Evolutionary conservation across 2,329 filamentous ascomycete species (phyloP).

Genomic region (Trichoderma lentiforme): DNA sequence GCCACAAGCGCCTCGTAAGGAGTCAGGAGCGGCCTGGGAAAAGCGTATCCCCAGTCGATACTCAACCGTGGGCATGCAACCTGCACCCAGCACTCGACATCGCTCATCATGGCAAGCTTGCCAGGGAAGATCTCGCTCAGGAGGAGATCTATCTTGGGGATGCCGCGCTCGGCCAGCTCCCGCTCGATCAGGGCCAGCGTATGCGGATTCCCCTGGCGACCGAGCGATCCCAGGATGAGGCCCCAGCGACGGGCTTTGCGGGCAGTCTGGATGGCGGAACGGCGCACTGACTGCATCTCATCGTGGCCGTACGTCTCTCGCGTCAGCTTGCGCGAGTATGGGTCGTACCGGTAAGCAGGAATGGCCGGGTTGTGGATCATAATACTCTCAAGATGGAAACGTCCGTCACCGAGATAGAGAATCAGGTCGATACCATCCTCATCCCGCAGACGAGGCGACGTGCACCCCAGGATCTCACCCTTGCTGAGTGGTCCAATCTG

Average conservation of each 20-base stretch:
- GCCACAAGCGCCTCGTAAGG: conserved; percentile 93
- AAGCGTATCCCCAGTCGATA: conserved; percentile 99
- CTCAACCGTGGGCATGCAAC: conserved; percentile 94
- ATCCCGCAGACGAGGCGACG: conserved; percentile 68
- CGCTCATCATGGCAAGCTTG: conserved; percentile 87
- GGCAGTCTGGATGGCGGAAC: conserved; percentile 72
- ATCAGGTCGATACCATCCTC: conserved; percentile 68
- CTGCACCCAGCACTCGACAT: conserved; percentile 98
- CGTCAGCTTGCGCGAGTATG: conserved; percentile 88
- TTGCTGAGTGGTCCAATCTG: conserved; percentile 92
- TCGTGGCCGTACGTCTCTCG: conserved; percentile 89
- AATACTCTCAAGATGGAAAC: conserved; percentile 94
- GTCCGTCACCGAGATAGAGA: conserved; percentile 85
- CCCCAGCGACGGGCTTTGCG: conserved; percentile 85
- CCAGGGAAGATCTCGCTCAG: conserved; percentile 95
- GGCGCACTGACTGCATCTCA: conserved; percentile 80
- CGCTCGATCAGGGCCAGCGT: conserved; percentile 85
- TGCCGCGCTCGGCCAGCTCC: conserved; percentile 65
- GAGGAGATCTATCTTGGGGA: conserved; percentile 80
- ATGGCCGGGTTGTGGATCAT: conserved; percentile 97
- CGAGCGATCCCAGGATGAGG: conserved; percentile 86
- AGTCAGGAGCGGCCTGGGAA: conserved; percentile 80
- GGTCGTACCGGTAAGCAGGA: conserved; percentile 93
- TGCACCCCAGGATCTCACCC: conserved; percentile 96
- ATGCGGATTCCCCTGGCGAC: conserved; percentile 91